These are phyloP conservation scores for Ilyonectria robusta DNA, from an alignment of 2,329 filamentous ascomycete species.

Conservation along the genomic window DNA sequence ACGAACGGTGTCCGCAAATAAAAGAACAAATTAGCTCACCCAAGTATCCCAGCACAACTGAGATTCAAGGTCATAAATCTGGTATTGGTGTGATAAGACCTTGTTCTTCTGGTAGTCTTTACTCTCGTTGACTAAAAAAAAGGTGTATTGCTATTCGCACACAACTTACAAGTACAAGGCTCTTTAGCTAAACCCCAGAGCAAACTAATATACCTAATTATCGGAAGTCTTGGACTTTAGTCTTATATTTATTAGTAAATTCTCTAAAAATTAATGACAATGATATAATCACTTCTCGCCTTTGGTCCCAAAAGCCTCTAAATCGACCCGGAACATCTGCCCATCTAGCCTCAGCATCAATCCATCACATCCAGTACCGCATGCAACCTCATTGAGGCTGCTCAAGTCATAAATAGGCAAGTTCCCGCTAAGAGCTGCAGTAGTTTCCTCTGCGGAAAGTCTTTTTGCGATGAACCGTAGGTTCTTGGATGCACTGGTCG, in stretches of 20 bases:
- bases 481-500: neutral
- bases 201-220: too few species aligned
- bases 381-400: constrained; percentile 4
- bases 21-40: neutral
- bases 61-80: neutral
- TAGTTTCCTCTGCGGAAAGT: constrained; percentile 23
- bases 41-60: neutral
- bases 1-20: neutral
- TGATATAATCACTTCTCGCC: neutral
- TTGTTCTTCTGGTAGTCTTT: neutral
- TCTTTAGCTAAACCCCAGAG: too few species aligned
- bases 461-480: constrained; percentile 20
- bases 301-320: constrained; percentile 1
- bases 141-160: too few species aligned
- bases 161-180: too few species aligned
- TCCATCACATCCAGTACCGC: neutral
- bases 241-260: too few species aligned
- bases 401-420: constrained; percentile 13
- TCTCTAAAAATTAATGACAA: neutral
- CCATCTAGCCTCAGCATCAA: constrained; percentile 2
- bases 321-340: constrained; percentile 5
- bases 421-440: neutral
- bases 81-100: neutral
- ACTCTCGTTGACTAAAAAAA: too few species aligned
- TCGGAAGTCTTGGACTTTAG: too few species aligned